These are phyloP conservation scores for Exophiala oligosperma DNA, from an alignment of 2,329 filamentous ascomycete species.

Conservation along the genomic window DNA sequence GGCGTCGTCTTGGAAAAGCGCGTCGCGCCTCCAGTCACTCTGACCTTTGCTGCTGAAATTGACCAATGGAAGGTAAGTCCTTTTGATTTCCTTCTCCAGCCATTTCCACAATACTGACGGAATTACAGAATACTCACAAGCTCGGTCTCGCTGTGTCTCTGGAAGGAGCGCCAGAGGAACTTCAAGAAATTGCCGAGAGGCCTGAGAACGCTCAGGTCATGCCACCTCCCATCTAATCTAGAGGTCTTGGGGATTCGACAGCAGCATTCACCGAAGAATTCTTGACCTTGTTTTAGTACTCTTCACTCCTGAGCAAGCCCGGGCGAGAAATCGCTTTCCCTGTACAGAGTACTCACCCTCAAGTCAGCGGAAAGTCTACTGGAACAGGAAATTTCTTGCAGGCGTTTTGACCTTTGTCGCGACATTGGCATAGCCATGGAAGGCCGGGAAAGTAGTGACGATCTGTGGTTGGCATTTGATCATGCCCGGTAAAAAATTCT, in stretches of 20 bases:
- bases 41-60: constrained; percentile 95
- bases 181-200: constrained; percentile 63
- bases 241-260: neutral
- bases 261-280: neutral
- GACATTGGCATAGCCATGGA: constrained; percentile 11
- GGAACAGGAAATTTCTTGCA: neutral
- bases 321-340: neutral
- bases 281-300: constrained; percentile 43
- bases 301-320: constrained; percentile 35
- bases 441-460: constrained; percentile 7
- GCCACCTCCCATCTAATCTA: constrained; percentile 51
- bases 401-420: constrained; percentile 5
- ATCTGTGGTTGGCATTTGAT: constrained; percentile 1
- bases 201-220: constrained; percentile 34
- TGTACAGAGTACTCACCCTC: neutral
- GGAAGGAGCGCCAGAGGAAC: constrained; percentile 78
- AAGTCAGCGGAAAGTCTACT: constrained; percentile 4
- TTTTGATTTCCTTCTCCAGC: neutral
- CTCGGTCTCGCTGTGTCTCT: constrained; percentile 92
- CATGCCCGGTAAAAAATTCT: constrained; percentile 1
- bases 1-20: constrained; percentile 93
- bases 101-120: neutral
- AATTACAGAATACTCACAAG: constrained; percentile 81
- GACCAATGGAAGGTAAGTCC: constrained; percentile 87
- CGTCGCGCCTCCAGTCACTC: constrained; percentile 84